Evolutionary conservation across 305 asterid species (phyloP), one percentile per base, ranked within the genome.

Genomic region (Euphrasia arctica): DNA sequence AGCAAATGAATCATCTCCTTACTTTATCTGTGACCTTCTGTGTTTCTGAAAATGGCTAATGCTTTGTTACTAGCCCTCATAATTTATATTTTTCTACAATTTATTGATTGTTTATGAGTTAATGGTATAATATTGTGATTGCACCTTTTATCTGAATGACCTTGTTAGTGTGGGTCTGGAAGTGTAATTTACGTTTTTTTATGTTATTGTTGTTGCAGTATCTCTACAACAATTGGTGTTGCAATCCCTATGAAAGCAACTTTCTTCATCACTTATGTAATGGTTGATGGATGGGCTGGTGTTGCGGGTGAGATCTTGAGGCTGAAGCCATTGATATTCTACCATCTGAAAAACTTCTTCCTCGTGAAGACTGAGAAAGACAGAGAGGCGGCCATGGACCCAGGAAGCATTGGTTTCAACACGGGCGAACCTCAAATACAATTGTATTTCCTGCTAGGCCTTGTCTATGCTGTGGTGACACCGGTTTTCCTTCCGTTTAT

Each of bases 261-360:
- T 36, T 91, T 91, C 82, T 91, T 91, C 64, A 89, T 91, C 57
- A 87, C 98, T 18, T 91, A 91, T 65, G 81, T 87, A 68, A 91
- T 91, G 97, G 82, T 91, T 54, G 98, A 91, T 64, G 98, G 98
- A 64, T 91, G 98, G 98, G 95, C 97, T 57, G 98, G 97, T 65
- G 82, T 89, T 60, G 98, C 97, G 0, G 98, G 91, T 49, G 98
- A 91, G 80, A 87, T 89, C 64, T 78, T 91, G 42, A 79, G 97
- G 68, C 64, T 92, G 78, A 87, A 78, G 75, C 97, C 98, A 3
- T 72, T 92, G 70, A 76, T 92, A 66, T 77, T 92, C 75, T 92
- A 63, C 72, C 98, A 92, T 74, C 75, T 92, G 65, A 92, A 85
- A 68, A 89, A 87, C 78, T 82, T 79, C 73, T 87, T 92, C 80